Evolutionary conservation across 1,284 basidiomycete genomes (phyloP), one percentile per base, ranked within the genome.

Genomic region (Apiotrichum sp.): DNA sequence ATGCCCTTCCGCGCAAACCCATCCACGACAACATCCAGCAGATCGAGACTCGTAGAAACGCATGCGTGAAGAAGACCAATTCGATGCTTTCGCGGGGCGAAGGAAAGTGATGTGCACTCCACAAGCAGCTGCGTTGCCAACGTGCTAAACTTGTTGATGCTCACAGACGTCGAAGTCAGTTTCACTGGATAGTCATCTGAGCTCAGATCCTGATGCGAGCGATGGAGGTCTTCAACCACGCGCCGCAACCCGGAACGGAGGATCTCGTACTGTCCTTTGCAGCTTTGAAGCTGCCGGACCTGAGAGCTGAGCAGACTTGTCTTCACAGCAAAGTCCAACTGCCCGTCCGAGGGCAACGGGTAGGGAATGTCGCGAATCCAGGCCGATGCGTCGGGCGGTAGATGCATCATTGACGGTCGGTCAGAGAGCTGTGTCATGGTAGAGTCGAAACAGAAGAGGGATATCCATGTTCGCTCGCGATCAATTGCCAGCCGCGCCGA

Each of bases 391-490:
- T 58, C 56, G 16, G 62, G 62, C 9, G 62, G 48, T 16, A 51
- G 51, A 43, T 57, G 56, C 56, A 63, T 61, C 62, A 58, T 58
- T 11, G 58, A 61, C 11, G 62, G 62, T 2, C 62, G 62, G 31
- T 63, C 62, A 9, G 57, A 58, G 13, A 63, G 55, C 40, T 61
- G 58, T 8, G 58, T 63, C 46, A 58, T 52, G 16, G 57, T 63
- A 29, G 56, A 52, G 54, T 63, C 62, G 41, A 63, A 63, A 35
- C 62, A 63, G 47, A 54, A 61, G 10, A 63, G 50, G 7, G 53
- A 56, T n/a, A 64, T 62, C 65, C 65, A 66, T 8, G 61, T 62
- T 9, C 65, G 52, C 38, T 66, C 65, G 8, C 61, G 57, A 38
- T 64, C 64, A 48, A 67, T 45, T 1, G 57, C 52, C 7, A 52